These are phyloP conservation scores for Lepidopterella palustris DNA, from an alignment of 495 filamentous ascomycete species.

Conservation along the genomic window DNA sequence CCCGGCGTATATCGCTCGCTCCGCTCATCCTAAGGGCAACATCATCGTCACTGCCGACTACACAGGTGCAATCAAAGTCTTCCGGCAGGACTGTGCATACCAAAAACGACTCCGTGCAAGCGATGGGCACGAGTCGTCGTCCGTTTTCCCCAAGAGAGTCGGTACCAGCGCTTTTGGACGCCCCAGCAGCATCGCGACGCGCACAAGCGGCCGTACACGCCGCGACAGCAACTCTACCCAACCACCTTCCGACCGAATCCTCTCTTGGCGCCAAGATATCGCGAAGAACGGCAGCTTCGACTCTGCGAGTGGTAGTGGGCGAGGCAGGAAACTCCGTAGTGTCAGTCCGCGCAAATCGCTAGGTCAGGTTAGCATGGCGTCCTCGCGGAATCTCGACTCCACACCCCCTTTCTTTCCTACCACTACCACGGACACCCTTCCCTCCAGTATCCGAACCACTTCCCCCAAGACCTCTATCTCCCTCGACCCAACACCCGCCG, in stretches of 20 bases:
- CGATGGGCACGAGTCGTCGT: constrained; percentile 63
- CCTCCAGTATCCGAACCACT: not conserved
- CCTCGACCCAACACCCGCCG: constrained; percentile 3
- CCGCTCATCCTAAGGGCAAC: constrained; percentile 72
- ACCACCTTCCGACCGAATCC: constrained; percentile 72
- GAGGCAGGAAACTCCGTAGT: constrained; percentile 39
- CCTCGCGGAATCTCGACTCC: constrained; percentile 6
- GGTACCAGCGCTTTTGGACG: constrained; percentile 50
- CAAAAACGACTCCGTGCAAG: constrained; percentile 50
- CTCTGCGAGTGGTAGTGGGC: constrained; percentile 26
- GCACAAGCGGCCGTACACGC: constrained; percentile 52
- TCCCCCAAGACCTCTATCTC: constrained; percentile 12
- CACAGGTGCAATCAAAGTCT: constrained; percentile 82
- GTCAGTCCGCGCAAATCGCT: constrained; percentile 52
- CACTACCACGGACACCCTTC: constrained; percentile 23
- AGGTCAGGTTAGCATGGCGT: constrained; percentile 22
- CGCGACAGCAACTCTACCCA: constrained; percentile 49
- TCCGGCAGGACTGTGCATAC: constrained; percentile 86
- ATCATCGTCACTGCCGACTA: constrained; percentile 92
- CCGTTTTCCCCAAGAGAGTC: constrained; percentile 69
- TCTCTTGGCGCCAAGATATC: constrained; percentile 83
- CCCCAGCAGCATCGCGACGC: constrained; percentile 54
- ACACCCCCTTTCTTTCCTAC: constrained; percentile 14
- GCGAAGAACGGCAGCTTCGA: constrained; percentile 51
- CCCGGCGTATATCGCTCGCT: constrained; percentile 66